Evolutionary conservation across 1,139 yeast species (phyloP), one percentile per base, ranked within the genome.

Genomic region (Blastobotrys capitulatus): DNA sequence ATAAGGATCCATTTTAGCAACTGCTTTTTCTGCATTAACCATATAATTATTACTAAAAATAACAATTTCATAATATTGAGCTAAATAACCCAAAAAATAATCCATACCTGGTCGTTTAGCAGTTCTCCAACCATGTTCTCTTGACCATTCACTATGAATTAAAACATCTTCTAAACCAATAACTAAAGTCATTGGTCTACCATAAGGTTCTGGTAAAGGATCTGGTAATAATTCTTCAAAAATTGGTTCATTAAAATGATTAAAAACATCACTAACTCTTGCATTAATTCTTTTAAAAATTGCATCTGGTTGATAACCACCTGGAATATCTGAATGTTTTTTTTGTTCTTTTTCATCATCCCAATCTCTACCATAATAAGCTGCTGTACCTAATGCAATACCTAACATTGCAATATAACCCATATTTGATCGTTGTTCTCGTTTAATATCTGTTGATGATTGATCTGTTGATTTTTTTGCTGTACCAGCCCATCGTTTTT

Each of bases 101-200:
- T 94, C 98, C 55, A 88, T 82, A 53, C 98, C 99, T 40, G 98
- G 98, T 73, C 99, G 86, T 76, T 94, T 94, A 41, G 96, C 97
- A 19, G 97, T 92, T 73, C 95, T 83, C 99, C 99, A 92, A 48
- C 98, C 98, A 65, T 83, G 78, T 68, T 87, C 82, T 58, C 89
- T 82, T 53, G 86, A 80, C 98, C 98, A 92, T 54, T 84, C 87
- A 43, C 95, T 83, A 69, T 92, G 96, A 54, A 90, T 80, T 66
- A 92, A 77, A 54, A 92, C 74, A 64, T 92, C 98, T 60, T 92
- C 98, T 61, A 92, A 77, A 26, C 89, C 84, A 58, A 92, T 71
- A 6, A 92, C 97, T 59, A 92, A 75, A 2, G 99, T 92, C 66
- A 86, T 73, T 37, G 97, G 96, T 64, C 96, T 84, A 64, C 92